Base-by-base conservation (phyloP, 1,139 yeast species). In the Lodderomyces elongisporus region DNA sequence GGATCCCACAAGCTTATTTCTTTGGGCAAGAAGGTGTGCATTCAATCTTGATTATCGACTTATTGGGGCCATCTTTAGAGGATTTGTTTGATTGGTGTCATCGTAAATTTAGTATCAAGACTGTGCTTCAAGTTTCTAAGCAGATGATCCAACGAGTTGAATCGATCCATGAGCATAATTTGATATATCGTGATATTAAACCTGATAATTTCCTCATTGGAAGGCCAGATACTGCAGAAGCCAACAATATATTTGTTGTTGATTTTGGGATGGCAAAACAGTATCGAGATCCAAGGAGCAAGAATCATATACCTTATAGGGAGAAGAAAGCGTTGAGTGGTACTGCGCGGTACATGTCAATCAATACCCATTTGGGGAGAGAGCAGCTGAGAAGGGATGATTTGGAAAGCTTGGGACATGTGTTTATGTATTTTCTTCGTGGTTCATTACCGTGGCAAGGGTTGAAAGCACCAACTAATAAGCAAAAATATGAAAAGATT, bases 391-490 rank as follows among this genome's bases (percentile, higher is more conserved):
- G 98, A 55, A 75, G 98, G 51, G 98, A 91, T 57, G 98, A 91
- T 60, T 71, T 91, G 52, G 98, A 91, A 63, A 88, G 95, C 6
- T 68, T 91, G 46, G 97, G 96, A 28, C 96, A 91, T 61, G 97
- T 91, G 3, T 85, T 91, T 55, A 82, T 91, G 62, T 91, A 91
- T 62, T 91, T 91, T 54, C 63, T 91, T 48, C 74, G 94, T 47
- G 98, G 98, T 32, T 88, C 85, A 43, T 74, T 91, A 52, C 98
- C 98, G 33, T 91, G 98, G 98, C 98, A 91, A 65, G 97, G 98
- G 18, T 72, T 91, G 46, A 89, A 89, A 62, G 98, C 97, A n/a
- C 95, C 95, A 44, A 88, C 95, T 26, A 91, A 91, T 65, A 91
- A 91, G 62, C 88, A 85, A 54, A 91, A 91, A 60, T 91, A 91